These are phyloP conservation scores for Monilinia polystroma DNA, from an alignment of 2,329 filamentous ascomycete genomes.

Conservation along the genomic window DNA sequence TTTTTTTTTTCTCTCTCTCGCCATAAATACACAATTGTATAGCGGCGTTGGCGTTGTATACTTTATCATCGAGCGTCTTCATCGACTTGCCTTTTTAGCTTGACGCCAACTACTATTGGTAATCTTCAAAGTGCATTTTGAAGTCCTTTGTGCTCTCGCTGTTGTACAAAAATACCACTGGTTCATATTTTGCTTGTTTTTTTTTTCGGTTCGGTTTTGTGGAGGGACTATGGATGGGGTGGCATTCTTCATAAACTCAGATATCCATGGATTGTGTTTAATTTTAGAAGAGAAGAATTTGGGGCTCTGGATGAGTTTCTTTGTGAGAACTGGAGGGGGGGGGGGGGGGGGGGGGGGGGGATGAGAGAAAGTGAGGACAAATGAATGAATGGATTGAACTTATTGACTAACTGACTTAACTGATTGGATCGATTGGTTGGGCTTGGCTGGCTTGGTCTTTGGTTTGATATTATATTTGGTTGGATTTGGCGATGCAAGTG, in stretches of 20 bases:
- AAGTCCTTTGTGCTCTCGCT: slow-evolving; percentile 10
- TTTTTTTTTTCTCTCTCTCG: neutral
- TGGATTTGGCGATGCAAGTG: slow-evolving; percentile 18
- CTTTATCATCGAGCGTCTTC: slow-evolving; percentile 11
- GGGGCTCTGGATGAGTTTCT: slow-evolving; percentile 14
- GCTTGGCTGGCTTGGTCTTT: slow-evolving; percentile 20
- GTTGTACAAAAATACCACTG: slow-evolving; percentile 23
- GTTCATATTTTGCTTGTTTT: slow-evolving; percentile 1
- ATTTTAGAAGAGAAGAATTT: neutral
- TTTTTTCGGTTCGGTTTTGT: slow-evolving; percentile 8
- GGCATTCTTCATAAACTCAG: neutral
- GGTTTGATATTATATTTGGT: slow-evolving; percentile 17
- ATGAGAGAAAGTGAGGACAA: slow-evolving; percentile 5
- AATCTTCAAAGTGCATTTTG: slow-evolving; percentile 14
- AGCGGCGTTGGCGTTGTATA: slow-evolving; percentile 24
- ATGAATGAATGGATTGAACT: slow-evolving; percentile 21
- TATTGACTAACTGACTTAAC: slow-evolving; percentile 24
- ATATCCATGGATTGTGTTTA: slow-evolving; percentile 1
- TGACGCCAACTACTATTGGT: slow-evolving; percentile 5
- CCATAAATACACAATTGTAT: slow-evolving; percentile 24
- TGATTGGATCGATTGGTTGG: slow-evolving; percentile 24
- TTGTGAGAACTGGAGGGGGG: neutral
- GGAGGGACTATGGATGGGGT: neutral
- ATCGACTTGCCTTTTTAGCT: slow-evolving; percentile 15
- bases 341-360: neutral